Base-by-base conservation (phyloP, 2,329 filamentous ascomycete species). In the Orbilia blumenaviensis region DNA sequence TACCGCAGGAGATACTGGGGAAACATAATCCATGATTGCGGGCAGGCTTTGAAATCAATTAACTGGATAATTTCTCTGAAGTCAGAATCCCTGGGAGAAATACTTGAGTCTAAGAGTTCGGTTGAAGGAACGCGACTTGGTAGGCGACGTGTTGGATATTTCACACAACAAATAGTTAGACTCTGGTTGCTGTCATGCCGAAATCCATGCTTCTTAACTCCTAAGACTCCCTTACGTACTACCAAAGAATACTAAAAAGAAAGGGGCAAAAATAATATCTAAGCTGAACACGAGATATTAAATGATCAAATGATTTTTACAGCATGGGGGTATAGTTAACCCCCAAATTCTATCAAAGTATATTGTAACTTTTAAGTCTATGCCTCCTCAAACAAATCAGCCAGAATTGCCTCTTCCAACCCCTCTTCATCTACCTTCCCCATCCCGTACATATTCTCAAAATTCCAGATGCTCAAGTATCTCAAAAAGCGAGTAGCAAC, bases 381-480 rank as follows among this genome's bases (percentile, higher is more conserved):
- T n/a, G 32, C 46, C 84, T 95, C 92, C 80, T 93, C 91, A 85
- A 94, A 95, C 74, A 96, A 80, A 84, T 96, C 92, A 81, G 84
- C 88, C 81, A 96, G 82, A 75, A 96, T 81, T 54, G 87, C 87
- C 78, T 86, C 84, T 63, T 87, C 85, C 80, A 92, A 93, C 8
- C 85, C 85, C 61, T 89, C 87, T 79, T 86, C 82, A 82, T 96
- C 92, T 25, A 91, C 83, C 44, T 83, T 83, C 36, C 89, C 90
- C 89, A 97, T 94, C 14, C 91, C 89, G 82, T 99, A 99, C 66
- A 91, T 94, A 77, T 90, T 91, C 84, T 99, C 95, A 83, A 97
- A 99, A 0, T 92, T 91, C 82, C 90, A 92, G 80, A 99, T 97
- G 82, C 94, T 97, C 78, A 99, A 84, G 81, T 96, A 92, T 12